phyloP scores from a whole-genome alignment of 345 rosid genomes.

The Populus ilicifolia region DNA sequence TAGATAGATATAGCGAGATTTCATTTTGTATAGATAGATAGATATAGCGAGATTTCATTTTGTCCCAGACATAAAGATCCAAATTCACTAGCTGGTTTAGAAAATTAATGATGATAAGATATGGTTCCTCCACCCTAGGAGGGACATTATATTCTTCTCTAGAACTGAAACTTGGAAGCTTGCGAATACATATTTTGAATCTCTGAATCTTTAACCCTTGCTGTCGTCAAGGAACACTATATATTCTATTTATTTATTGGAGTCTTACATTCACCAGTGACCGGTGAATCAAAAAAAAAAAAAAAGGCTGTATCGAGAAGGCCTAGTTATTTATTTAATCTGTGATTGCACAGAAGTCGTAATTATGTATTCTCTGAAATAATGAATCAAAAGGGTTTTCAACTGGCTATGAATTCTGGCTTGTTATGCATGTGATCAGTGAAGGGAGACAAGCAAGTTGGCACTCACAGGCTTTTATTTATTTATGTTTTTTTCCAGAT shows the following conservation, averaged over 20 bases:
- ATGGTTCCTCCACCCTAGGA: conserved; percentile 1
- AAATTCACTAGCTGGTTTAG: not conserved
- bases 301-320: not conserved
- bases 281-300: not conserved
- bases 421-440: too few species aligned
- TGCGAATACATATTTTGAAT: not conserved
- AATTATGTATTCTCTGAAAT: not conserved
- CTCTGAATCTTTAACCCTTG: not conserved
- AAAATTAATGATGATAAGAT: not conserved
- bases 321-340: not conserved
- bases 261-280: not conserved
- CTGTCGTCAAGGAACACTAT: not conserved
- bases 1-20: not conserved
- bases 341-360: not conserved
- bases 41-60: not conserved
- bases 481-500: too few species aligned
- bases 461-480: too few species aligned
- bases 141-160: conserved; percentile 16
- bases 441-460: too few species aligned
- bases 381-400: not conserved
- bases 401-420: not conserved
- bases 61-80: not conserved
- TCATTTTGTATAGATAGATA: not conserved
- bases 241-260: not conserved
- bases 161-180: conserved; percentile 5